Evolutionary conservation across 495 filamentous ascomycete genomes (phyloP), one percentile per base, ranked within the genome.

Genomic region (Penicillium waksmanii): DNA sequence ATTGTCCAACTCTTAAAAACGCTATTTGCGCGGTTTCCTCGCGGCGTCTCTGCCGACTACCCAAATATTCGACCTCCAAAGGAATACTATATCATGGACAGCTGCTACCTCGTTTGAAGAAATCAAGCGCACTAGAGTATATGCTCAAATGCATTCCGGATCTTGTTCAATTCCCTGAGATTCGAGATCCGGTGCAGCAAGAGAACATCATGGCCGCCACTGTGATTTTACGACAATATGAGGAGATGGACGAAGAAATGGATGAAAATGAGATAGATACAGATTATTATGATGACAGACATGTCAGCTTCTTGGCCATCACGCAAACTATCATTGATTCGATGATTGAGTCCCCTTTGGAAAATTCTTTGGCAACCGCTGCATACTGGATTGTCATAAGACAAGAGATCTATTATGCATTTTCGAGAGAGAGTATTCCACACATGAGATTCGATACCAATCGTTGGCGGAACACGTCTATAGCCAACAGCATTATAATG

Each of bases 171-270:
- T 69, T 67, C 44, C 64, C 57, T 5, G 46, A 67, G 12, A 64
- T 61, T 7, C 50, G 53, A 15, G 61, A 72, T 44, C 57, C 55
- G 0, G 25, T 21, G 0, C 49, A 69, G 10, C 69, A 72, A 43
- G 69, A 69, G 43, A 69, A 66, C 17, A 63, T 72, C 35, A 71
- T 71, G 64, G 66, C 62, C 6, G 69, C 69, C 2, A 62, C 69
- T 5, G 62, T 71, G 2, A 71, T 71, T 17, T 46, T 72, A 11
- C 64, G 69, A 9, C 69, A 72, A 35, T 71, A 67, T 48, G 69
- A 72, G 44, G 69, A 72, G 47, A 66, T 72, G 51, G 69, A 72
- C 23, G 69, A 72, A 44, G 68, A 71, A 11, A 51, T 61, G 27
- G 68, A 68, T 5, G 64, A 66, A 31, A 34, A n/a, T 4, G 53